A percentile compares a stretch with the other conserved stretches of the same genome.
phyloP scores from a whole-genome alignment of 176 grass and related monocot species.

The Chrysopogon serrulatus region DNA sequence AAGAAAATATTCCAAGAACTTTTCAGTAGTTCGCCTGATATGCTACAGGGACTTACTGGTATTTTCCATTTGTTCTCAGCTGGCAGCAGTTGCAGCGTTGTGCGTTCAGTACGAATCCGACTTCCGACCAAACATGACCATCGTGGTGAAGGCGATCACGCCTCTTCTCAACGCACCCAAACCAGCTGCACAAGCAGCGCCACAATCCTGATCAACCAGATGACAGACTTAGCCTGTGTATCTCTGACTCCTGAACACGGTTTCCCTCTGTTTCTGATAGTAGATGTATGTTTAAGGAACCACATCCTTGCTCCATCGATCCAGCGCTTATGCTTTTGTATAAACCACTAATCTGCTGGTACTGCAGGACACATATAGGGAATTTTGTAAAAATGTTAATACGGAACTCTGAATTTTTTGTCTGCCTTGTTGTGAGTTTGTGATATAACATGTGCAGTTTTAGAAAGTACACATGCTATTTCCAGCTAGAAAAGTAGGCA shows the following conservation, averaged over 20 bases:
- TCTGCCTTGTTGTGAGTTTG: background rate
- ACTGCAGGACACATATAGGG: constrained; percentile 28
- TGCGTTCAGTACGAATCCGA: constrained; percentile 82
- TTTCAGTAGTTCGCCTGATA: background rate
- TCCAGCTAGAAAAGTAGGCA: background rate
- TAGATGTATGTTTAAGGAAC: background rate
- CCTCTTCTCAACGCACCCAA: constrained; percentile 63
- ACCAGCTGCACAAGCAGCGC: constrained; percentile 16
- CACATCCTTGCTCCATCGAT: constrained; percentile 7
- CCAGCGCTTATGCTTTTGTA: constrained; percentile 23
- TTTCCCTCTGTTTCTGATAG: constrained; percentile 1
- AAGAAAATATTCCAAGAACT: background rate
- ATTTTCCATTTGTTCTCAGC: constrained; percentile 18
- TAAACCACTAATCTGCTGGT: constrained; percentile 19
- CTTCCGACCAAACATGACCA: constrained; percentile 93
- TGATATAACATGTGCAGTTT: background rate
- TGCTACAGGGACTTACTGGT: background rate
- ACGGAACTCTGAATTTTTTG: constrained; percentile 4
- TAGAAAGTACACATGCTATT: background rate
- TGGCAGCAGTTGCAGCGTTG: constrained; percentile 74
- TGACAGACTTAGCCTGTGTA: background rate
- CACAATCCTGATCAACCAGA: constrained; percentile 29
- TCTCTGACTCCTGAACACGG: background rate
- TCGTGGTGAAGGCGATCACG: constrained; percentile 78
- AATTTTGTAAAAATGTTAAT: constrained; percentile 26